Percentiles rank a stretch among this genome's conserved stretches.
Evolutionary conservation across 23 red algal species (phyloP).

Genomic region (Agarophyton chilense): DNA sequence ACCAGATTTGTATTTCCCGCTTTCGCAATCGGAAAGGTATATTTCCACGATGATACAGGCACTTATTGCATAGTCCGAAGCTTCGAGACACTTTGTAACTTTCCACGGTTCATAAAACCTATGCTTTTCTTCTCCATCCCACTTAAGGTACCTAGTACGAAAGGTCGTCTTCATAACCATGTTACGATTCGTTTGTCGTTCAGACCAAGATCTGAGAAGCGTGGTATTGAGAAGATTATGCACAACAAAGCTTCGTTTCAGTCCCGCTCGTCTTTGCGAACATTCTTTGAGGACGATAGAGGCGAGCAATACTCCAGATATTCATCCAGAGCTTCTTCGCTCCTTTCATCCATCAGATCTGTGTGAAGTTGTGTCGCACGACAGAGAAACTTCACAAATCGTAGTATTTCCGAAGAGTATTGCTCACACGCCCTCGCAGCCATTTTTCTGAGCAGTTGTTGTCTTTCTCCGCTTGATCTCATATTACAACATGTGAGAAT

Average conservation of each 20-base stretch:
- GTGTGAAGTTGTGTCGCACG: not conserved
- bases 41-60: not conserved
- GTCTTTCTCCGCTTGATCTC: not conserved
- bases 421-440: not conserved
- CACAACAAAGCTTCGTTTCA: not conserved
- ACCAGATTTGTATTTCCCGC: not conserved
- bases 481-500: not conserved
- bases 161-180: not conserved
- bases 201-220: not conserved
- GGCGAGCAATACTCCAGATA: not conserved
- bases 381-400: not conserved
- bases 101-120: constrained; percentile 6
- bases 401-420: not conserved
- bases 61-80: not conserved
- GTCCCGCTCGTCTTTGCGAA: no score
- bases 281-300: not conserved
- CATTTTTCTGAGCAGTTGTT: not conserved
- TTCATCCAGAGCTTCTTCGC: not conserved
- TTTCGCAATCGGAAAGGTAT: not conserved
- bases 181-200: not conserved
- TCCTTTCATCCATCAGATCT: not conserved
- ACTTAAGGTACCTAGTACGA: not conserved
- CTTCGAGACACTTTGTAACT: not conserved
- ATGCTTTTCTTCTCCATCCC: not conserved
- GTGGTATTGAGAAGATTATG: not conserved